These are phyloP conservation scores for Arthroderma uncinatum DNA, from an alignment of 2,329 filamentous ascomycete genomes.

Conservation along the genomic window DNA sequence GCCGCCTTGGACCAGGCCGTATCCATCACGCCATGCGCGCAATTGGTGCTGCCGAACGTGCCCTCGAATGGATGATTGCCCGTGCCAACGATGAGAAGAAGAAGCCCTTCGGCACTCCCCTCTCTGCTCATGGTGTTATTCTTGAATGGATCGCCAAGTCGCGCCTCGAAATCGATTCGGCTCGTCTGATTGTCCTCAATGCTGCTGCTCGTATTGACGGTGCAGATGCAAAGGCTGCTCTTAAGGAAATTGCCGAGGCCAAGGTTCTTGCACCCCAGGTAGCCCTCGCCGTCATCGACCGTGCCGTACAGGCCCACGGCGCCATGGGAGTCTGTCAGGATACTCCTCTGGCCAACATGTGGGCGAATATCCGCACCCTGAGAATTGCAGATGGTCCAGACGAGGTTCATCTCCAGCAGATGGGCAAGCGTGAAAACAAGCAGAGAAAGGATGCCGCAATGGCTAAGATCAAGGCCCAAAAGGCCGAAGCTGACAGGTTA, in stretches of 20 bases:
- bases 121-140: constrained; percentile 84
- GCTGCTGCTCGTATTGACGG: constrained; percentile 92
- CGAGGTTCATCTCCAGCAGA: constrained; percentile 68
- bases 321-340: constrained; percentile 88
- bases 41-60: constrained; percentile 81
- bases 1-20: constrained; percentile 83
- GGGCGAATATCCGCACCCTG: constrained; percentile 68
- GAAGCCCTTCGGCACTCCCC: constrained; percentile 78
- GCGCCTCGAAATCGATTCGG: constrained; percentile 85
- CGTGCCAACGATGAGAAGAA: constrained; percentile 87
- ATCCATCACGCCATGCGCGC: constrained; percentile 97
- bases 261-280: constrained; percentile 83
- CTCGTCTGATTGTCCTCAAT: constrained; percentile 81
- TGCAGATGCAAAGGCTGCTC: constrained; percentile 72
- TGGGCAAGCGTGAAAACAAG: constrained; percentile 47
- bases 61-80: constrained; percentile 88
- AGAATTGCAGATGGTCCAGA: constrained; percentile 87
- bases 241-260: constrained; percentile 89
- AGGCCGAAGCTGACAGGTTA: constrained; percentile 28
- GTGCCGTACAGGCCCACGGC: constrained; percentile 85
- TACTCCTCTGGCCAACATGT: constrained; percentile 78
- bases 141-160: constrained; percentile 90
- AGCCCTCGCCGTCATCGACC: constrained; percentile 79
- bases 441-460: constrained; percentile 35
- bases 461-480: constrained; percentile 36